Conservation (phyloP, 177 flowering plant species). For the Vitis hybrid region DNA sequence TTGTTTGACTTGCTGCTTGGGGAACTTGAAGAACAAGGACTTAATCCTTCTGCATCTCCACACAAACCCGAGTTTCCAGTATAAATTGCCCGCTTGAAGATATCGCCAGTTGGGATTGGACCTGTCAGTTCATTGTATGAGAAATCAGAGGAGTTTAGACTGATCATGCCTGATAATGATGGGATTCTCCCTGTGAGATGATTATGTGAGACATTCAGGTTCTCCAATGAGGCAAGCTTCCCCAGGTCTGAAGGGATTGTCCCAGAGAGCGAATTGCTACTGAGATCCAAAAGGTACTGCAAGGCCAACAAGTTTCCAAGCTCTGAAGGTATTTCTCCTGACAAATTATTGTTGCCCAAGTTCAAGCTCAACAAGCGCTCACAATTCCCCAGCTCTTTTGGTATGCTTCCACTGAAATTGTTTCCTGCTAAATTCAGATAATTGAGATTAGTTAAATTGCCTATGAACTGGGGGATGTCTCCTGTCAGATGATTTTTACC, state of each 20-base stretch:
- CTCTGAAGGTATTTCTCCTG: slow-evolving; percentile 51
- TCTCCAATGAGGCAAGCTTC: slow-evolving; percentile 38
- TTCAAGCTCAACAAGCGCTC: slow-evolving; percentile 34
- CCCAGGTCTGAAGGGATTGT: slow-evolving; percentile 39
- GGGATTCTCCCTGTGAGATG: slow-evolving; percentile 63
- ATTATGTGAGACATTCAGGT: slow-evolving; percentile 57
- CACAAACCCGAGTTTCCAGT: slow-evolving; percentile 65
- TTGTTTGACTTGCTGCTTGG: slow-evolving; percentile 16
- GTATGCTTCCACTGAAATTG: slow-evolving; percentile 37
- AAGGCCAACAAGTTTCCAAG: slow-evolving; percentile 42
- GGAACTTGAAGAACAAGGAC: slow-evolving; percentile 27
- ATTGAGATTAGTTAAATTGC: slow-evolving; percentile 31
- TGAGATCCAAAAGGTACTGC: slow-evolving; percentile 44
- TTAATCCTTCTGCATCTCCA: slow-evolving; percentile 48
- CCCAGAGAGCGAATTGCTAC: slow-evolving; percentile 56
- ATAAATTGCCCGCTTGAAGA: slow-evolving; percentile 40
- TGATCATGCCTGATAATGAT: slow-evolving; percentile 35
- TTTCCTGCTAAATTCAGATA: slow-evolving; percentile 54
- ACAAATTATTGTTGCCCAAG: slow-evolving; percentile 50
- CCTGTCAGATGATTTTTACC: slow-evolving; percentile 55
- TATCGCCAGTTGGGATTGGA: slow-evolving; percentile 36
- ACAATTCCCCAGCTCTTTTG: slow-evolving; percentile 40
- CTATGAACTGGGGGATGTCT: slow-evolving; percentile 44
- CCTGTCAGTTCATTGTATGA: slow-evolving; percentile 67
- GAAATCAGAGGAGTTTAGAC: slow-evolving; percentile 51